Evolutionary conservation across 2,329 filamentous ascomycete species (phyloP).

Genomic region (Apiospora rasikravindrae): DNA sequence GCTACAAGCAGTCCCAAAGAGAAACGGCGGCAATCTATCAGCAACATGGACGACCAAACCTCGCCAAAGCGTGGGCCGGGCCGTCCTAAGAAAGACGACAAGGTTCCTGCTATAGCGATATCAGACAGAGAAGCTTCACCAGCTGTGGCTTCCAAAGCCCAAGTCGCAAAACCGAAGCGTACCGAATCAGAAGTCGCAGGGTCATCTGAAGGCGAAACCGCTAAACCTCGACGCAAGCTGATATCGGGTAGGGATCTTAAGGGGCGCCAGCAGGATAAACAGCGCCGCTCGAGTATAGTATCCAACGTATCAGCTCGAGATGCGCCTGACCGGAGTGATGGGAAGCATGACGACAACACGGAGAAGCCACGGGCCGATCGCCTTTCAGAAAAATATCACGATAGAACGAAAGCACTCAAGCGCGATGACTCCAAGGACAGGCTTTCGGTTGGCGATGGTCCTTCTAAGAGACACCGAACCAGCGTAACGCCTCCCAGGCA

Average conservation of each 20-base stretch:
- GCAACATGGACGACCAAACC: conserved; percentile 52
- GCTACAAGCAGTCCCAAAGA: conserved; percentile 52
- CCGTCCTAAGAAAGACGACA: conserved; percentile 61
- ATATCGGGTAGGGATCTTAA: conserved; percentile 68
- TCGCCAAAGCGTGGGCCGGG: conserved; percentile 58
- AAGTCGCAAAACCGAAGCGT: conserved; percentile 54
- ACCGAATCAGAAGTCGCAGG: conserved; percentile 59
- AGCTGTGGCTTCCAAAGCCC: conserved; percentile 46
- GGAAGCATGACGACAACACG: conserved; percentile 51
- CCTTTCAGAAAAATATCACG: conserved; percentile 60
- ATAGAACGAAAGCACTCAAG: conserved; percentile 65
- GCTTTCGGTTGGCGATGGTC: conserved; percentile 54
- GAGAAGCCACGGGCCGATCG: conserved; percentile 53
- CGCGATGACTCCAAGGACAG: conserved; percentile 65
- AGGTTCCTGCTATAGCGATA: conserved; percentile 50
- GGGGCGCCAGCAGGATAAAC: conserved; percentile 59
- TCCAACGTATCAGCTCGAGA: conserved; percentile 63
- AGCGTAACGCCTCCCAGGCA: conserved; percentile 63
- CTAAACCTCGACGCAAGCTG: conserved; percentile 66
- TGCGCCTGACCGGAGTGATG: conserved; percentile 57
- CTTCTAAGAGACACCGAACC: conserved; percentile 62
- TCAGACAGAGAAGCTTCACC: conserved; percentile 62
- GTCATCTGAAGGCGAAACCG: conserved; percentile 62
- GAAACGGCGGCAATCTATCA: conserved; percentile 50
- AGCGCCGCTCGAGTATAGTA: conserved; percentile 62